These are phyloP conservation scores for Penicillium psychrofluorescens DNA, from an alignment of 495 filamentous ascomycete species.

Conservation along the genomic window DNA sequence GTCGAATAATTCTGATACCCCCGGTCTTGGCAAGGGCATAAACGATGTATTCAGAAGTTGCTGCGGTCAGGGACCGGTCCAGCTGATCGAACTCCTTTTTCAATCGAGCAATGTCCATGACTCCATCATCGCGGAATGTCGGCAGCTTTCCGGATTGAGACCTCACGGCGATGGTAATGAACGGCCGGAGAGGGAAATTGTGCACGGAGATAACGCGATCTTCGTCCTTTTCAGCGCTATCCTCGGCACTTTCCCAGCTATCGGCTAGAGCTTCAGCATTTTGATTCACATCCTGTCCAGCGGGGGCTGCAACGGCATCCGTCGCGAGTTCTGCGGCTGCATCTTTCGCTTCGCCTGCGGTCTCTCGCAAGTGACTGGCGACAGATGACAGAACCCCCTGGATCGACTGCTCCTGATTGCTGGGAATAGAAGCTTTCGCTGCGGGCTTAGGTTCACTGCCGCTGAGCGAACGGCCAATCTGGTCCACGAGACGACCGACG, in stretches of 20 bases:
- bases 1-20: slow-evolving; percentile 84
- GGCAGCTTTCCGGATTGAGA: slow-evolving; percentile 30
- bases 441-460: slow-evolving; percentile 52
- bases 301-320: slow-evolving; percentile 46
- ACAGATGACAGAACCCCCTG: slow-evolving; percentile 29
- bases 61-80: slow-evolving; percentile 84
- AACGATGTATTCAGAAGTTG: slow-evolving; percentile 84
- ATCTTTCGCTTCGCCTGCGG: slow-evolving; percentile 15
- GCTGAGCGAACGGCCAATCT: slow-evolving; percentile 62
- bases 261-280: slow-evolving; percentile 50
- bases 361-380: slow-evolving; percentile 26
- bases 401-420: slow-evolving; percentile 22
- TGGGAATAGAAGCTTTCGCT: slow-evolving; percentile 14
- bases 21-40: slow-evolving; percentile 89
- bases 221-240: slow-evolving; percentile 60
- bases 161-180: slow-evolving; percentile 65
- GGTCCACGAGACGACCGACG: slow-evolving; percentile 57
- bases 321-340: slow-evolving; percentile 40
- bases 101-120: slow-evolving; percentile 83
- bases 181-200: slow-evolving; percentile 93
- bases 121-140: slow-evolving; percentile 58
- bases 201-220: slow-evolving; percentile 66
- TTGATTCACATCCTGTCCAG: slow-evolving; percentile 49
- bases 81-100: slow-evolving; percentile 98
- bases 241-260: slow-evolving; percentile 81